phyloP scores from a whole-genome alignment of 148 eudicot species.

The Selenicereus undatus region DNA sequence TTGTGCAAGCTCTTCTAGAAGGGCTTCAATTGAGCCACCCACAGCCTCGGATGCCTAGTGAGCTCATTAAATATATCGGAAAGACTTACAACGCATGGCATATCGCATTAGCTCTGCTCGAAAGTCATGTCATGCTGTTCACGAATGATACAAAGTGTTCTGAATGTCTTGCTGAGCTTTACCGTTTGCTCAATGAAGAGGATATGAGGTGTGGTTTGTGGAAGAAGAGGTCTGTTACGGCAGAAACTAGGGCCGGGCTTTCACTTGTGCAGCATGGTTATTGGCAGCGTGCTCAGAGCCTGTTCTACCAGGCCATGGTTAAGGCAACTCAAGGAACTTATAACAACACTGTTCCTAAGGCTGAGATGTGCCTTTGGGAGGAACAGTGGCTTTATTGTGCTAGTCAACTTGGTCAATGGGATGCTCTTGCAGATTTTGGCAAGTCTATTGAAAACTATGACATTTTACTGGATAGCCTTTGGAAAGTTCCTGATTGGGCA shows the following conservation, averaged over 20 bases:
- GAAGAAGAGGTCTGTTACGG: constrained; percentile 87
- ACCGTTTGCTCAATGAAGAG: constrained; percentile 93
- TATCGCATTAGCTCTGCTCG: constrained; percentile 85
- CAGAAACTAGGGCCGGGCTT: constrained; percentile 94
- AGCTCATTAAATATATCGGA: constrained; percentile 92
- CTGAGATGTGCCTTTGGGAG: constrained; percentile 99
- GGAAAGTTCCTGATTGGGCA: constrained; percentile 99
- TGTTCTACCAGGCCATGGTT: constrained; percentile 95
- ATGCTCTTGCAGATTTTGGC: constrained; percentile 86
- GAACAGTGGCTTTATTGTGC: constrained; percentile 98
- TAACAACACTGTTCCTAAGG: constrained; percentile 92
- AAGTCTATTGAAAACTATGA: constrained; percentile 90
- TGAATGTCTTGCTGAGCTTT: constrained; percentile 97
- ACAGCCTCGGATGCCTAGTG: constrained; percentile 99
- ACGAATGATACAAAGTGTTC: constrained; percentile 84
- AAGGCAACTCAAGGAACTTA: constrained; percentile 99
- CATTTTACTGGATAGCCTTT: constrained; percentile 80
- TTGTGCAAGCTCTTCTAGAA: constrained; percentile 96
- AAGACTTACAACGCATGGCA: constrained; percentile 99
- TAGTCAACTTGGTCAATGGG: constrained; percentile 97
- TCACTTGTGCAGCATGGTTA: constrained; percentile 98
- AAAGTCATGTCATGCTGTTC: constrained; percentile 97
- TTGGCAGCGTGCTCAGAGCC: constrained; percentile 97
- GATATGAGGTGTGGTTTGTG: constrained; percentile 99
- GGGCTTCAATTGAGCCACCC: constrained; percentile 99